phyloP scores from a whole-genome alignment of 768 basidiomycete genomes.

The Tricholoma matsutake region DNA sequence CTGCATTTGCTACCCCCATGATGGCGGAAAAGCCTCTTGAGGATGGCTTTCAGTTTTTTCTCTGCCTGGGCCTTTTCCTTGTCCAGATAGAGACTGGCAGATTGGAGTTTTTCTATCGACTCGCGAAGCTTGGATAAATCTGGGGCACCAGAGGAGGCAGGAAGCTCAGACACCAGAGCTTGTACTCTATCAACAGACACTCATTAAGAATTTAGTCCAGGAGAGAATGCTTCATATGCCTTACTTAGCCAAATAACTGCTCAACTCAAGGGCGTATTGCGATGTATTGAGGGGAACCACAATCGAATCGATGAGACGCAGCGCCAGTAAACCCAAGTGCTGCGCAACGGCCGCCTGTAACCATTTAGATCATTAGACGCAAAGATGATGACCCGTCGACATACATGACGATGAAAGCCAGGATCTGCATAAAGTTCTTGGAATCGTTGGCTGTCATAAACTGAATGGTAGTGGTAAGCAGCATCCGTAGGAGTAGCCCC shows the following conservation, averaged over 20 bases:
- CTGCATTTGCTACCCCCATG: conserved; percentile 21
- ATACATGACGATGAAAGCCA: conserved; percentile 69
- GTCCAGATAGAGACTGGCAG: conserved; percentile 54
- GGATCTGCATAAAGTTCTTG: conserved; percentile 76
- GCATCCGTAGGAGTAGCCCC: conserved; percentile 46
- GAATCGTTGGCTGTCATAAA: conserved; percentile 73
- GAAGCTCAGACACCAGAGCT: conserved; percentile 31
- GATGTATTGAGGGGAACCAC: conserved; percentile 75
- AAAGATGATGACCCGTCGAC: conserved; percentile 18
- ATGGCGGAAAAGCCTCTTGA: conserved; percentile 35
- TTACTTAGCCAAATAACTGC: conserved; percentile 58
- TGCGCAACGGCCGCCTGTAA: conserved; percentile 63
- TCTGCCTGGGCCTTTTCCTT: conserved; percentile 56
- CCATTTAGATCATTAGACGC: neutral
- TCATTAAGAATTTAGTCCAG: neutral
- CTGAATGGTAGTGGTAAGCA: conserved; percentile 73
- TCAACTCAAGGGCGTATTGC: conserved; percentile 68
- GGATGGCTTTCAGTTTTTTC: conserved; percentile 43
- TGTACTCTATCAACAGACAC: conserved; percentile 42
- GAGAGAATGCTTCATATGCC: conserved; percentile 11
- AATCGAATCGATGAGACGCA: conserved; percentile 63
- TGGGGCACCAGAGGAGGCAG: conserved; percentile 16
- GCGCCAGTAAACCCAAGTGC: conserved; percentile 57
- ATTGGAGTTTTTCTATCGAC: conserved; percentile 45
- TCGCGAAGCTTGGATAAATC: conserved; percentile 44